Percentiles rank a stretch among this genome's conserved stretches.
These are phyloP conservation scores for Dactylellina parvicollis DNA, from an alignment of 2,329 filamentous ascomycete species.

Conservation along the genomic window DNA sequence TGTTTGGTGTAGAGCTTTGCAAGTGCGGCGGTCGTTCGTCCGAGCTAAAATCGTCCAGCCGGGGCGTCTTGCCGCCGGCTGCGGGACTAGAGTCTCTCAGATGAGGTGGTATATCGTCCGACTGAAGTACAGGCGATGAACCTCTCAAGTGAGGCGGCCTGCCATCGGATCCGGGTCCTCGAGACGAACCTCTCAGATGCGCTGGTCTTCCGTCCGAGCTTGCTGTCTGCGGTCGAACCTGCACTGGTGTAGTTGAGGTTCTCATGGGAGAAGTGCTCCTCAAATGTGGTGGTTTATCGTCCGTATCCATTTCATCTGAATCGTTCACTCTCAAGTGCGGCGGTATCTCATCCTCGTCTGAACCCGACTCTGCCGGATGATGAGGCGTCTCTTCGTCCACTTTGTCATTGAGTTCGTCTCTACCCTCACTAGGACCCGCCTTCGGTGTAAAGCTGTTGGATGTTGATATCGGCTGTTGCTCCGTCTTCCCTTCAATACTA, in stretches of 20 bases:
- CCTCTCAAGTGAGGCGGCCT: slow-evolving; percentile 22
- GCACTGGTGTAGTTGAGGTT: background rate
- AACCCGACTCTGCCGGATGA: background rate
- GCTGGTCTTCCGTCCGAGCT: background rate
- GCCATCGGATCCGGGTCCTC: slow-evolving; percentile 1
- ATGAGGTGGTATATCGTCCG: slow-evolving; percentile 23
- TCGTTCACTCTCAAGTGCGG: slow-evolving; percentile 9
- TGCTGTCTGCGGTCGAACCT: background rate
- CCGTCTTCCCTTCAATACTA: background rate
- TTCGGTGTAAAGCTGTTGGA: slow-evolving; percentile 7
- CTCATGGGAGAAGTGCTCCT: background rate
- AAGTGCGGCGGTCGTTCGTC: slow-evolving; percentile 34
- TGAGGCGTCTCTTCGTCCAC: slow-evolving; percentile 5
- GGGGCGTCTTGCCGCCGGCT: background rate
- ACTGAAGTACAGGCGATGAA: slow-evolving; percentile 5
- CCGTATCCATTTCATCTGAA: slow-evolving; percentile 25
- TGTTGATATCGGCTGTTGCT: background rate
- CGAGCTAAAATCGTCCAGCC: background rate
- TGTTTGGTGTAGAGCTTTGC: slow-evolving; percentile 23
- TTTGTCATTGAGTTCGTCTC: background rate
- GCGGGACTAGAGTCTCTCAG: background rate
- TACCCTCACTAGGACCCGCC: background rate
- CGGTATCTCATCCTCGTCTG: slow-evolving; percentile 16
- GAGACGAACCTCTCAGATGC: slow-evolving; percentile 16
- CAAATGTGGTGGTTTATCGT: slow-evolving; percentile 14